Percentiles rank a stretch among this genome's conserved stretches.
These are phyloP conservation scores for Hypoxylon fuscum DNA, from an alignment of 495 filamentous ascomycete species.

Conservation along the genomic window DNA sequence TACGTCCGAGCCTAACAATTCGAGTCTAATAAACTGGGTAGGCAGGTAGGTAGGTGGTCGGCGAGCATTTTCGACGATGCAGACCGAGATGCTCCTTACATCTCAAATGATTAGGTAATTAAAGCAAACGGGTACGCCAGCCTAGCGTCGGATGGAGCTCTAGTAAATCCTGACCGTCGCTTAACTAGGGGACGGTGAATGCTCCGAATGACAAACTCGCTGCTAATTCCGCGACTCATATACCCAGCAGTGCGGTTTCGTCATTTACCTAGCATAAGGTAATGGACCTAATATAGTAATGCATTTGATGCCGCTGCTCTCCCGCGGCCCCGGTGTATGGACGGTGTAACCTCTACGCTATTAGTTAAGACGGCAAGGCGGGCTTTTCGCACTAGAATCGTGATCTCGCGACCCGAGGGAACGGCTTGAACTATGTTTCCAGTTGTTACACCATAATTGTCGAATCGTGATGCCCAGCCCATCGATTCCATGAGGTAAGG, in stretches of 20 bases:
- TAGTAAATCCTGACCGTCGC: slow-evolving; percentile 11
- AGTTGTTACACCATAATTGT: slow-evolving; percentile 1
- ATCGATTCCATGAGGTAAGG: slow-evolving; percentile 32
- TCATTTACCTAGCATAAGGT: no score
- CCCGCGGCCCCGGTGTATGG: slow-evolving; percentile 17
- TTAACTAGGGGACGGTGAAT: no score
- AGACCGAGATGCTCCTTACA: neutral
- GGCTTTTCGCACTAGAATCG: slow-evolving; percentile 11
- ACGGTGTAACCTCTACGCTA: slow-evolving; percentile 18
- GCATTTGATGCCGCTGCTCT: slow-evolving; percentile 8
- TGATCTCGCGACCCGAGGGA: slow-evolving; percentile 15
- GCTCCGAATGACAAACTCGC: slow-evolving; percentile 3
- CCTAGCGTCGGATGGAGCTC: slow-evolving; percentile 5
- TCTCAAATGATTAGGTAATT: slow-evolving; percentile 1
- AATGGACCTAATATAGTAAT: slow-evolving; percentile 11
- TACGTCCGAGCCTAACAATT: slow-evolving; percentile 8
- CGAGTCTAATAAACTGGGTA: no score
- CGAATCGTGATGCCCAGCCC: slow-evolving; percentile 16
- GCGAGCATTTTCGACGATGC: neutral
- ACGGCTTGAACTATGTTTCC: slow-evolving; percentile 5
- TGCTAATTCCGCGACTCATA: no score
- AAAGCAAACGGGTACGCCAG: slow-evolving; percentile 3
- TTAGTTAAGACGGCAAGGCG: slow-evolving; percentile 13
- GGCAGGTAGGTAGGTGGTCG: neutral
- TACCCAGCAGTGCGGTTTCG: neutral